Percentiles rank a stretch among this genome's conserved stretches.
These are phyloP conservation scores for Sapria himalayana DNA, from an alignment of 345 rosid species.

Conservation along the genomic window DNA sequence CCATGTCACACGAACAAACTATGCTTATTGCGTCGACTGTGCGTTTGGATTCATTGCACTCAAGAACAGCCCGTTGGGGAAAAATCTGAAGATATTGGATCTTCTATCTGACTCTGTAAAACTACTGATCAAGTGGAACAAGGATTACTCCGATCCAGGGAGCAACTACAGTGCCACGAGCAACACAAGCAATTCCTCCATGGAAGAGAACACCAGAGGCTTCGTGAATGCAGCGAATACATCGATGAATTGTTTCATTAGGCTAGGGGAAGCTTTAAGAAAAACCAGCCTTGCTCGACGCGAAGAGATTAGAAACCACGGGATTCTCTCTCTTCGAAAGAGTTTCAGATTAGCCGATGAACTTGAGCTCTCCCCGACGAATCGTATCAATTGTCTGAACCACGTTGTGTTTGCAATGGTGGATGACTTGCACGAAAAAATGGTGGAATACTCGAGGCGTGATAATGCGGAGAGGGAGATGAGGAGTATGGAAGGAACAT, in stretches of 20 bases:
- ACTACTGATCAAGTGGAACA: conserved; percentile 36
- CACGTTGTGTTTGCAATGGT: conserved; percentile 43
- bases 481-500: conserved; percentile 79
- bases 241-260: conserved; percentile 30
- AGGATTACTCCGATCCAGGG: conserved; percentile 18
- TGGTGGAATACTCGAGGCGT: conserved; percentile 58
- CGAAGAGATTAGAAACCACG: conserved; percentile 68
- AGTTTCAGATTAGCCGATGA: conserved; percentile 38
- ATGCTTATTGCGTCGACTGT: conserved; percentile 53
- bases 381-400: conserved; percentile 37
- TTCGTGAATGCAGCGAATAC: conserved; percentile 14
- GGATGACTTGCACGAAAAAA: conserved; percentile 74
- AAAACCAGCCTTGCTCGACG: conserved; percentile 61
- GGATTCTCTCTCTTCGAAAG: conserved; percentile 28
- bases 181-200: conserved; percentile 32
- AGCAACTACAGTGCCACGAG: conserved; percentile 23
- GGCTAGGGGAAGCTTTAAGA: conserved; percentile 60
- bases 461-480: conserved; percentile 61
- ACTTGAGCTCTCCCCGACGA: conserved; percentile 41
- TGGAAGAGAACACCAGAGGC: conserved; percentile 28
- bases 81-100: conserved; percentile 47
- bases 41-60: conserved; percentile 62
- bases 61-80: conserved; percentile 46
- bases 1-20: conserved; percentile 30
- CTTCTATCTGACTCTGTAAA: conserved; percentile 44